phyloP scores from a whole-genome alignment of 805 yeast genomes.

The Candida berthetii region DNA sequence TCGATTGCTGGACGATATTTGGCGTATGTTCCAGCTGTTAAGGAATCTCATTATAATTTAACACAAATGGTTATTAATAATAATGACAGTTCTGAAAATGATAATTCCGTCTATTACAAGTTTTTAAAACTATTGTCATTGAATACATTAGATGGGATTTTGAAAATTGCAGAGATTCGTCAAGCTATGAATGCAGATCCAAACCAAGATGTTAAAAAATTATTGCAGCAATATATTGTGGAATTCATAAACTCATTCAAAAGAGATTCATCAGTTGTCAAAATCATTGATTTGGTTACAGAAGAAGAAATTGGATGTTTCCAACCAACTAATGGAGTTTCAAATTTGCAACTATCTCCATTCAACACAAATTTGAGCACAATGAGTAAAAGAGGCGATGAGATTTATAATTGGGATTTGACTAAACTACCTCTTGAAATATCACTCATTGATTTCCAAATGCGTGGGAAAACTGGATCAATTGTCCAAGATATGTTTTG shows the following conservation, averaged over 20 bases:
- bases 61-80: neutral
- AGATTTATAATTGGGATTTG: slow-evolving; percentile 58
- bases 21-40: slow-evolving; percentile 28
- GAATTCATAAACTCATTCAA: slow-evolving; percentile 5
- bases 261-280: slow-evolving; percentile 25
- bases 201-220: slow-evolving; percentile 6
- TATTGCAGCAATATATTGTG: slow-evolving; percentile 4
- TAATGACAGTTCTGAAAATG: neutral
- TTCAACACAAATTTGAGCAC: slow-evolving; percentile 52
- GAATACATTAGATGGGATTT: slow-evolving; percentile 45
- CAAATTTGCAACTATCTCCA: slow-evolving; percentile 54
- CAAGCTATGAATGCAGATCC: slow-evolving; percentile 7
- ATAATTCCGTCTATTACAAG: slow-evolving; percentile 13
- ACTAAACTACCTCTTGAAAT: slow-evolving; percentile 44
- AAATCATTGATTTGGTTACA: slow-evolving; percentile 40
- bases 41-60: neutral
- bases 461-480: slow-evolving; percentile 59
- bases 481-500: slow-evolving; percentile 45
- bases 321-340: slow-evolving; percentile 57
- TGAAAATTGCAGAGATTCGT: slow-evolving; percentile 37
- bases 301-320: slow-evolving; percentile 35
- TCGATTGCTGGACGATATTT: slow-evolving; percentile 33
- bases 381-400: slow-evolving; percentile 53
- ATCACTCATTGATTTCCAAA: slow-evolving; percentile 48
- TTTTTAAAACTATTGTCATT: slow-evolving; percentile 41